Evolutionary conservation across 2,329 filamentous ascomycete species (phyloP), one percentile per base, ranked within the genome.

Genomic region (Colletotrichum abscissum): DNA sequence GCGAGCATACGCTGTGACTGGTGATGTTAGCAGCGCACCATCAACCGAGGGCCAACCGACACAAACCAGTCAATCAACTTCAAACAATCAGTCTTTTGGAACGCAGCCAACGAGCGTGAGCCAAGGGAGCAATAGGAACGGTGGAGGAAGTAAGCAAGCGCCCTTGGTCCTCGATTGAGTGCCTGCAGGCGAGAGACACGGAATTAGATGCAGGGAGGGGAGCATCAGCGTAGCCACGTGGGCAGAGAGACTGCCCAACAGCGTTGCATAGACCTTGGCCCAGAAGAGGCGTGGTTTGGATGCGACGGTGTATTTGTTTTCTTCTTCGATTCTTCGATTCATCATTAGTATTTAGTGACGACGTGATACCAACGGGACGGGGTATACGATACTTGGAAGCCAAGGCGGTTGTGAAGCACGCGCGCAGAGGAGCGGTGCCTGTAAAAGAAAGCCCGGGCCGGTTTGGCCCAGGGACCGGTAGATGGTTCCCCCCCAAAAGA

Each of bases 1-100:
- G 33, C 81, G 85, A 55, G 77, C 81, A 4, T 67, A 85, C 78
- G 16, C 69, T 9, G 63, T 67, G 84, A 52, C 77, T 74, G 62
- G 74, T 75, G 24, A 66, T 67, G 49, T 65, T 30, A 42, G 71
- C 57, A 72, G 70, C 49, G 67, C 74, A 22, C 69, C 66, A 28
- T 66, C 74, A 11, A 62, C 62, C 14, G 63, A 68, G 12, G 73
- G 60, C 12, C 30, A 60, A 8, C 63, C 66, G n/a, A 73, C 74
- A 12, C 74, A 75, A 35, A 42, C 52, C 9, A 74, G 72, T 28
- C 76, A 75, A 62, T 68, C 55, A 16, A 72, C 75, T 16, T 69
- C 72, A 12, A 24, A 54, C 16, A 73, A 38, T 52, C 69, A 76
- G 49, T 74, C 72, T 14, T 75, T 72, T n/a, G 60, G 68, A 33